phyloP scores from a whole-genome alignment of 2,329 filamentous ascomycete genomes.

The Microascus cirrosus region DNA sequence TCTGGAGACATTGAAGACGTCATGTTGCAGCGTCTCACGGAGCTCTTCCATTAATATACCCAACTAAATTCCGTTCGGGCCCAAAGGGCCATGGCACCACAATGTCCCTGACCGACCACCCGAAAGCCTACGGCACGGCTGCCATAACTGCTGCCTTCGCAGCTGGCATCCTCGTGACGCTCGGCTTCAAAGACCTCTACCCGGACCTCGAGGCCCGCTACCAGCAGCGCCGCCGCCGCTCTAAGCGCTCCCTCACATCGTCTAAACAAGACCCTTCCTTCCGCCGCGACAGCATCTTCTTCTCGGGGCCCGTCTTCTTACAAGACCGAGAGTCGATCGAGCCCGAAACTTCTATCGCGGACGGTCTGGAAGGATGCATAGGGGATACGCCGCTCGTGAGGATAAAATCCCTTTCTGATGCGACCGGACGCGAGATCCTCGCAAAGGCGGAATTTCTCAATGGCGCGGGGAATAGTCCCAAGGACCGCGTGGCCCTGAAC shows the following conservation, averaged over 20 bases:
- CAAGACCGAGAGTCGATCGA: conserved; percentile 39
- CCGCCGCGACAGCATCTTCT: conserved; percentile 26
- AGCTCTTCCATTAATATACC: not conserved
- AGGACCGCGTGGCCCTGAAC: conserved; percentile 85
- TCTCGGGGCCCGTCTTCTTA: conserved; percentile 17
- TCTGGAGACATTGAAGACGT: not conserved
- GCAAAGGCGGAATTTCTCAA: conserved; percentile 96
- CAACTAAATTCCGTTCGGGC: not conserved
- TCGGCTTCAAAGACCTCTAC: conserved; percentile 72
- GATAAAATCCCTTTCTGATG: conserved; percentile 75
- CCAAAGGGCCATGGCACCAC: not conserved
- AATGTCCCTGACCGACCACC: conserved; percentile 52
- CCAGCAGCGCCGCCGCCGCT: conserved; percentile 27
- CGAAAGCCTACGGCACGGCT: conserved; percentile 50
- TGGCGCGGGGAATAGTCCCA: conserved; percentile 85
- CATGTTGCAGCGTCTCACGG: not conserved
- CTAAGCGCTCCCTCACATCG: conserved; percentile 7
- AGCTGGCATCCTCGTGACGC: conserved; percentile 63
- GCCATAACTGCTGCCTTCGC: conserved; percentile 63
- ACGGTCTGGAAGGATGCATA: conserved; percentile 84
- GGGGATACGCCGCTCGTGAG: conserved; percentile 84
- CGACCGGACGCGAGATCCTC: conserved; percentile 79
- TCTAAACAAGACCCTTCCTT: conserved; percentile 8
- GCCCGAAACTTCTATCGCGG: conserved; percentile 32
- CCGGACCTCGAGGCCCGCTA: conserved; percentile 60